phyloP scores from a whole-genome alignment of 2,329 filamentous ascomycete species.

The Aspergillus fumigatus region DNA sequence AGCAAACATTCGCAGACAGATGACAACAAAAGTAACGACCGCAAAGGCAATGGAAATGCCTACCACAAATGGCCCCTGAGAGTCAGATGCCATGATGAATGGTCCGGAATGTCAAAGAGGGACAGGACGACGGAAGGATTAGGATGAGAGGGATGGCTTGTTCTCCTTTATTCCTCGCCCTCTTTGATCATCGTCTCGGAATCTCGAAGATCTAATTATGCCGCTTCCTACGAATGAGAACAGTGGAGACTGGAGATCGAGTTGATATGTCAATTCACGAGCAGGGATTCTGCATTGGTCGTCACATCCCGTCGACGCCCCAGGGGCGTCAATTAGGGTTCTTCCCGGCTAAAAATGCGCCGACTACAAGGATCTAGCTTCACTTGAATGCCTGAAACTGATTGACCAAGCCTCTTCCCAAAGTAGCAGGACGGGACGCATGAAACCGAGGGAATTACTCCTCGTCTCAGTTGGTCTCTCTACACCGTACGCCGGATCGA shows the following conservation, averaged over 20 bases:
- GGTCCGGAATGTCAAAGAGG: conserved; percentile 1
- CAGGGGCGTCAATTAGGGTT: no score
- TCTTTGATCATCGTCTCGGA: background rate
- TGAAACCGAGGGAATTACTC: background rate
- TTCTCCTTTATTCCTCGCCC: background rate
- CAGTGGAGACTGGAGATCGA: background rate
- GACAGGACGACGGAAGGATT: background rate
- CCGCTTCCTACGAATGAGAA: background rate
- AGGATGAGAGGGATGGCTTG: background rate
- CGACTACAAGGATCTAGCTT: background rate
- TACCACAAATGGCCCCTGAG: conserved; percentile 31
- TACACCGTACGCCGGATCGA: no score
- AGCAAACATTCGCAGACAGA: conserved; percentile 37
- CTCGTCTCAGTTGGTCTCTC: background rate
- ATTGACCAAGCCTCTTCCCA: background rate
- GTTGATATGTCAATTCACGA: background rate
- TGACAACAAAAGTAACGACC: conserved; percentile 33
- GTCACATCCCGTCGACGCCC: background rate
- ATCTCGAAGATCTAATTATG: background rate
- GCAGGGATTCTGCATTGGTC: background rate
- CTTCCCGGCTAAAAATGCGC: background rate
- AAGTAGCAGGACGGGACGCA: background rate
- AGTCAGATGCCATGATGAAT: conserved; percentile 17
- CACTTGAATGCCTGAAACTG: background rate
- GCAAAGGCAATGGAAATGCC: conserved; percentile 37